These are phyloP conservation scores for Phytophthora macrochlamydospora DNA, from an alignment of 352 stramenopile genomes.

Conservation along the genomic window DNA sequence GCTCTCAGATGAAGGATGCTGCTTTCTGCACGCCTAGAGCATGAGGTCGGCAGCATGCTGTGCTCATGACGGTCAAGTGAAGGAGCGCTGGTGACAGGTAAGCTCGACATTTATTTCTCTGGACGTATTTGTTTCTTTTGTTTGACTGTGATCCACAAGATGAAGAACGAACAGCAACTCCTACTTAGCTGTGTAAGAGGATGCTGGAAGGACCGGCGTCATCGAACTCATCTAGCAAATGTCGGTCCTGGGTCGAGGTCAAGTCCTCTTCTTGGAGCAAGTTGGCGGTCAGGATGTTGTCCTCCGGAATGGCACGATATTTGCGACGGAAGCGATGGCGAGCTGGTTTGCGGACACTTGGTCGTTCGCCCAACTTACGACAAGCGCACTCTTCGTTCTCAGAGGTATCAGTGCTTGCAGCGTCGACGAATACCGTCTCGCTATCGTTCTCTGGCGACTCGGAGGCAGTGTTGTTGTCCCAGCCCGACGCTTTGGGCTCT, in stretches of 20 bases:
- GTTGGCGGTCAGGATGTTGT: conserved; percentile 39
- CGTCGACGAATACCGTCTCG: conserved; percentile 22
- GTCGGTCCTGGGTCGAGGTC: conserved; percentile 29
- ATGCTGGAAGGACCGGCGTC: conserved; percentile 23
- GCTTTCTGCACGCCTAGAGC: too few species aligned
- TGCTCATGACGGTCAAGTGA: too few species aligned
- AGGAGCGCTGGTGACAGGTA: too few species aligned
- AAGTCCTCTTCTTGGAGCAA: conserved; percentile 38
- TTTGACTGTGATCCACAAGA: too few species aligned
- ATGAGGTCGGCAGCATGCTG: too few species aligned
- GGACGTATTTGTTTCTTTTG: too few species aligned
- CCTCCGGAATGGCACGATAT: conserved; percentile 40
- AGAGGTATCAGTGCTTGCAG: conserved; percentile 23
- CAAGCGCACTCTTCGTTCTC: conserved; percentile 35
- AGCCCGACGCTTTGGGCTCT: conserved; percentile 10
- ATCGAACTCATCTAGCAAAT: conserved; percentile 38
- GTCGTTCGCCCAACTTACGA: conserved; percentile 36
- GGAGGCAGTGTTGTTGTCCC: conserved; percentile 14
- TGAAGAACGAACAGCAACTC: too few species aligned
- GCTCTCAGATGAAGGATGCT: too few species aligned
- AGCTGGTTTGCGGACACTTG: conserved; percentile 25
- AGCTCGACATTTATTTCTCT: too few species aligned
- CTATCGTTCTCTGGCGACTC: conserved; percentile 24
- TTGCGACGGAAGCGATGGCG: conserved; percentile 38
- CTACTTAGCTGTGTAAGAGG: conserved; percentile 13